Evolutionary conservation across 306 rosid species (phyloP).

Genomic region (Prunus fruticosa): DNA sequence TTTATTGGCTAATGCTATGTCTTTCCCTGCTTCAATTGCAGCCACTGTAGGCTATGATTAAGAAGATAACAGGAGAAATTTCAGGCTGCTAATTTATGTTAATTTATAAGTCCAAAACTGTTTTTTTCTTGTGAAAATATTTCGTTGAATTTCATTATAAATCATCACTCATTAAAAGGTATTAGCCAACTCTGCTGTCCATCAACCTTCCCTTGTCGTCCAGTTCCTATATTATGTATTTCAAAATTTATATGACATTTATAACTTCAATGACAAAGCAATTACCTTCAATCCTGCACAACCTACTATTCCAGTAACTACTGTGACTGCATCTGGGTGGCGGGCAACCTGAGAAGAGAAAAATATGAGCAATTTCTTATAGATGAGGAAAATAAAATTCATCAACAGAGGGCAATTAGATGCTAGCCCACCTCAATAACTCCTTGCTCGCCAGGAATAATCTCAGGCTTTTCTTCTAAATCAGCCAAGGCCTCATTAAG

Average conservation of each 20-base stretch:
- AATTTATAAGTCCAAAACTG: background rate
- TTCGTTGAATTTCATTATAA: background rate
- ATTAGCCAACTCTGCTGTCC: background rate
- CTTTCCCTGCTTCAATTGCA: conserved; percentile 98
- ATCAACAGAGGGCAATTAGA: conserved; percentile 20
- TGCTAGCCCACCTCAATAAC: conserved; percentile 66
- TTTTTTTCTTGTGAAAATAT: background rate
- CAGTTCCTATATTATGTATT: background rate
- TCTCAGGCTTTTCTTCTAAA: conserved; percentile 81
- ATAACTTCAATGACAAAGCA: background rate
- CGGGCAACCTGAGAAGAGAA: conserved; percentile 79
- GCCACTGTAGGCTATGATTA: conserved; percentile 90
- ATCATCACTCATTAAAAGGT: background rate
- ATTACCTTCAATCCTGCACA: conserved; percentile 97
- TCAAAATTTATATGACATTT: background rate
- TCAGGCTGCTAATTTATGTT: conserved; percentile 35
- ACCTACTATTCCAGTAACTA: conserved; percentile 95
- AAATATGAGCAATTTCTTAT: conserved; percentile 13
- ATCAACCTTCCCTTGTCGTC: background rate
- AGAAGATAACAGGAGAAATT: conserved; percentile 25
- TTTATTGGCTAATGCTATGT: conserved; percentile 98
- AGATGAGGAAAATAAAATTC: conserved; percentile 13
- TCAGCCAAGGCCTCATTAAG: conserved; percentile 85
- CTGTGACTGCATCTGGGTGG: conserved; percentile 92
- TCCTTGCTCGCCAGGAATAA: conserved; percentile 98